A percentile compares a stretch with the other conserved stretches of the same genome.
These are phyloP conservation scores for Aspergillus novoparasiticus DNA, from an alignment of 2,329 filamentous ascomycete genomes.

Conservation along the genomic window DNA sequence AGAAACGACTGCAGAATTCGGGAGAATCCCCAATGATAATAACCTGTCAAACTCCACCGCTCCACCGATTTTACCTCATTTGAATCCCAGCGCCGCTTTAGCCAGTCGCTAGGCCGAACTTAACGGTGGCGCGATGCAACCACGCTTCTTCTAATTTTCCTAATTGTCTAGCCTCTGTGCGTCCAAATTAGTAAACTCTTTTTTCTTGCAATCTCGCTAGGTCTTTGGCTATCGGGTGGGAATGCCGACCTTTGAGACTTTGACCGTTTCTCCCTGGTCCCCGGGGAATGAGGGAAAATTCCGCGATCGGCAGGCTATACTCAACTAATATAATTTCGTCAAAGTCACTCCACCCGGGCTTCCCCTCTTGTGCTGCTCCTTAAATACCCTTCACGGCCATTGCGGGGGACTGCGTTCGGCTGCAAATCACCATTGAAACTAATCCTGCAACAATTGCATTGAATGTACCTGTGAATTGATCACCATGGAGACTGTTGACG, in stretches of 20 bases:
- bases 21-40: not conserved
- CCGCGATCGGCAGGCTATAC: not conserved
- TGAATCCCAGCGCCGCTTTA: not conserved
- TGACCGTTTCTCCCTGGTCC: not conserved
- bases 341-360: too few species aligned
- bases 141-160: not conserved
- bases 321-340: not conserved
- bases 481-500: constrained; percentile 31
- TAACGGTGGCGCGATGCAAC: not conserved
- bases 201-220: not conserved
- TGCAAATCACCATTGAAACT: too few species aligned
- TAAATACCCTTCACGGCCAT: not conserved
- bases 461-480: not conserved
- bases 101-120: not conserved
- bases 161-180: not conserved
- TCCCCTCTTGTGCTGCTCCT: not conserved
- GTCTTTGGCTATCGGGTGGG: not conserved
- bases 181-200: not conserved
- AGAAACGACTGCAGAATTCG: not conserved
- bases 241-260: not conserved
- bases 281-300: not conserved
- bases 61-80: not conserved
- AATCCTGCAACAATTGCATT: not conserved
- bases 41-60: not conserved
- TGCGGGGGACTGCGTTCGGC: not conserved